Evolutionary conservation across 768 basidiomycete genomes (phyloP), one percentile per base, ranked within the genome.

Genomic region (Calocera cornea): DNA sequence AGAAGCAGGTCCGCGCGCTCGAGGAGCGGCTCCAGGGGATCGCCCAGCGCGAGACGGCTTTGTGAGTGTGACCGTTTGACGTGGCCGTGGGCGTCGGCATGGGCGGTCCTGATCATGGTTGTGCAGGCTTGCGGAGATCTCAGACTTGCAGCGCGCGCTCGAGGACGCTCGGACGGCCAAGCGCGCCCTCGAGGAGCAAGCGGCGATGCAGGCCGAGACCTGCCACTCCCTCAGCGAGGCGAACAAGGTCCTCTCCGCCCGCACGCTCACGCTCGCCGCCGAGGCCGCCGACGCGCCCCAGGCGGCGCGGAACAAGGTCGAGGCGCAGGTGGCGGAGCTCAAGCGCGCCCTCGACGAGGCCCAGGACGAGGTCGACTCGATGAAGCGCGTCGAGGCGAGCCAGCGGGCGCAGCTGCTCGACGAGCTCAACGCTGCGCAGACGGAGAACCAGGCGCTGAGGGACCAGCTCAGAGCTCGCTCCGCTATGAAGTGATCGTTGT

Each of bases 331-430:
- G 7, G 74, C 78, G 8, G 88, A 87, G 66, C 80, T 82, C 64
- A 81, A 83, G 72, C 82, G 82, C 54, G 81, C 85, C 65, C 80
- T 93, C 54, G 81, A 84, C 64, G 80, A 82, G 22, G 86, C 87
- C 10, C 80, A 83, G 72, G 86, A 84, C 31, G 89, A 94, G 74
- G 76, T 92, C 41, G 82, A 87, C 19, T 19, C 82, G 79, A 85
- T 89, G 82, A 81, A 80, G 44, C 80, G 78, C 70, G 84, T 85
- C 17, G 91, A 94, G 73, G 89, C 92, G 77, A 83, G 80, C 10
- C 93, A 95, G 78, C 81, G 88, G 70, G 85, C 92, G 66, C 87
- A 88, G 34, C 74, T 99, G 66, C 80, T 99, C 47, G 93, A 97
- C 73, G 92, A 95, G 78, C 81, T 95, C 72, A 93, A 91, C 74